Evolutionary conservation across 2,329 filamentous ascomycete genomes (phyloP).

Genomic region (Ophiostoma quercus): DNA sequence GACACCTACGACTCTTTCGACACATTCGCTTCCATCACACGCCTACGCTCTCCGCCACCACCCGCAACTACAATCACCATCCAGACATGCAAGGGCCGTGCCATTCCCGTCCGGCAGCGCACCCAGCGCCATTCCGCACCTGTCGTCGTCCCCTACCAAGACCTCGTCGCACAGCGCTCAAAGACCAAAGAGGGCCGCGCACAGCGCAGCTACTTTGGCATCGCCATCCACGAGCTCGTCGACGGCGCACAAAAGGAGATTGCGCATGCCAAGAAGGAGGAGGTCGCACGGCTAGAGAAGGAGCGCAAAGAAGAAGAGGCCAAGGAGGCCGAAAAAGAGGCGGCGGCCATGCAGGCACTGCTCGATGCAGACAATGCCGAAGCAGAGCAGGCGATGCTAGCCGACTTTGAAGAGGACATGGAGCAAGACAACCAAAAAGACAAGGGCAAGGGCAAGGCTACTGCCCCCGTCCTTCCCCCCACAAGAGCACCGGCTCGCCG

Average conservation of each 20-base stretch:
- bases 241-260: conserved; percentile 62
- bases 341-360: neutral
- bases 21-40: neutral
- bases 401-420: neutral
- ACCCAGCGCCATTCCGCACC: conserved; percentile 33
- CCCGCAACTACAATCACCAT: conserved; percentile 16
- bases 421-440: neutral
- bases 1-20: neutral
- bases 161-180: conserved; percentile 63
- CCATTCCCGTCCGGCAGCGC: conserved; percentile 52
- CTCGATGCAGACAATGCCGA: neutral
- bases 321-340: conserved; percentile 28
- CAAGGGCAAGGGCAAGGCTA: neutral
- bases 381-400: neutral
- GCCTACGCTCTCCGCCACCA: neutral
- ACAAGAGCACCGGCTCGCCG: neutral
- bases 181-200: conserved; percentile 62
- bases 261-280: conserved; percentile 40
- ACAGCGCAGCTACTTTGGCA: conserved; percentile 77
- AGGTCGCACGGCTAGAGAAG: conserved; percentile 30
- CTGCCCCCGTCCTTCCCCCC: neutral
- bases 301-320: conserved; percentile 34
- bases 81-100: conserved; percentile 52
- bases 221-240: conserved; percentile 81
- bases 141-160: conserved; percentile 53